These are phyloP conservation scores for Schoenoplectus triqueter DNA, from an alignment of 202 grass and related monocot genomes.

Conservation along the genomic window DNA sequence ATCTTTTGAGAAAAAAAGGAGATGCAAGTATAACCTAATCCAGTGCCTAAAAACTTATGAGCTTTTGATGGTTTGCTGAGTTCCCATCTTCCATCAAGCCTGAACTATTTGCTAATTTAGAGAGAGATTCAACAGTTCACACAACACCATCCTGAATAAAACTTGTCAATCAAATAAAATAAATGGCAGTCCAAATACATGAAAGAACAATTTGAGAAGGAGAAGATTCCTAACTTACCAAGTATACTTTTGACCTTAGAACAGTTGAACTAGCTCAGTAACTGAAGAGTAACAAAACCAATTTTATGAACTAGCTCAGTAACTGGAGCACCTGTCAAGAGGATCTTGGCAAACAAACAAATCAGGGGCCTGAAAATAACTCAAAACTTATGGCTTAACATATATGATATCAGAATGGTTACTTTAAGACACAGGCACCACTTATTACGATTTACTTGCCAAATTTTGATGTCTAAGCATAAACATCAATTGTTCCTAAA, in stretches of 20 bases:
- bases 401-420: neutral
- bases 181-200: neutral
- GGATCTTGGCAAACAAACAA: slow-evolving; percentile 70
- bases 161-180: slow-evolving; percentile 43
- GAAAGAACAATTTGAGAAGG: slow-evolving; percentile 18
- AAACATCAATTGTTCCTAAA: neutral
- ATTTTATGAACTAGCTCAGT: slow-evolving; percentile 51
- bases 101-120: slow-evolving; percentile 48
- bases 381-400: slow-evolving; percentile 32
- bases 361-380: slow-evolving; percentile 65
- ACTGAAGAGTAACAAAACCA: slow-evolving; percentile 45
- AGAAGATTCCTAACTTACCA: slow-evolving; percentile 61
- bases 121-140: slow-evolving; percentile 56
- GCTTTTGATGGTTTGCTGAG: slow-evolving; percentile 56
- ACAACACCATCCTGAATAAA: slow-evolving; percentile 69
- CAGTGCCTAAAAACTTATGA: slow-evolving; percentile 75
- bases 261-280: slow-evolving; percentile 49
- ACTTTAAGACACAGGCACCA: neutral
- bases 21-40: slow-evolving; percentile 60
- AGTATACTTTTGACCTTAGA: slow-evolving; percentile 73
- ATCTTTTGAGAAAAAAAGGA: slow-evolving; percentile 29
- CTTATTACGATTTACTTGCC: neutral
- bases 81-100: slow-evolving; percentile 48
- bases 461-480: slow-evolving; percentile 24
- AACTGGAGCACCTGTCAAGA: slow-evolving; percentile 45